Conservation (phyloP, 164 flowering plant species). For the Aristolochia contorta region DNA sequence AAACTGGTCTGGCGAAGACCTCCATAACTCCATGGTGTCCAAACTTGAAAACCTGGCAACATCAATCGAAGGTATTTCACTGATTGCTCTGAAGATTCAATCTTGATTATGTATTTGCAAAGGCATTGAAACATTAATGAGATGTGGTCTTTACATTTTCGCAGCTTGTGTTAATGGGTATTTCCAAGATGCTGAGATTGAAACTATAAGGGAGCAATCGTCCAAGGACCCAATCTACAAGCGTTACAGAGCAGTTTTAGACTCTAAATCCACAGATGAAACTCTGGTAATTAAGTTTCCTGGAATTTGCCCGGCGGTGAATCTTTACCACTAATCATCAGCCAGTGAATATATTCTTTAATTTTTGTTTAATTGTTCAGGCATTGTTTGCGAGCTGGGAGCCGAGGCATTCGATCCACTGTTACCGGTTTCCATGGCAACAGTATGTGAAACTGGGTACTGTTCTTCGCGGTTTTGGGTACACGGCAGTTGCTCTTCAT, state of each 20-base stretch:
- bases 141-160: neutral
- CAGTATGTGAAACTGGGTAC: constrained; percentile 76
- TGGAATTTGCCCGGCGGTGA: neutral
- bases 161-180: constrained; percentile 81
- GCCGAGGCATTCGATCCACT: constrained; percentile 67
- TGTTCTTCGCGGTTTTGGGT: constrained; percentile 74
- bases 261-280: constrained; percentile 79
- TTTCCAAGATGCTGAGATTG: constrained; percentile 35
- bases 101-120: neutral
- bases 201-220: constrained; percentile 16
- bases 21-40: constrained; percentile 52
- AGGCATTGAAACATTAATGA: neutral
- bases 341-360: neutral
- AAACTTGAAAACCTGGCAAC: constrained; percentile 76
- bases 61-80: constrained; percentile 59
- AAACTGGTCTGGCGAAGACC: constrained; percentile 83
- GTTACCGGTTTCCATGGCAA: constrained; percentile 68
- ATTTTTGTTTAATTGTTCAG: constrained; percentile 19
- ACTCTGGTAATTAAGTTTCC: constrained; percentile 44
- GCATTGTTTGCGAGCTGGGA: constrained; percentile 97
- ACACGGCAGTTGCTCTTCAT: constrained; percentile 75
- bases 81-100: neutral
- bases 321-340: neutral
- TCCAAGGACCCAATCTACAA: constrained; percentile 53
- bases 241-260: constrained; percentile 74